phyloP scores from a whole-genome alignment of 805 yeast genomes.

The Wickerhamomyces ciferrii region DNA sequence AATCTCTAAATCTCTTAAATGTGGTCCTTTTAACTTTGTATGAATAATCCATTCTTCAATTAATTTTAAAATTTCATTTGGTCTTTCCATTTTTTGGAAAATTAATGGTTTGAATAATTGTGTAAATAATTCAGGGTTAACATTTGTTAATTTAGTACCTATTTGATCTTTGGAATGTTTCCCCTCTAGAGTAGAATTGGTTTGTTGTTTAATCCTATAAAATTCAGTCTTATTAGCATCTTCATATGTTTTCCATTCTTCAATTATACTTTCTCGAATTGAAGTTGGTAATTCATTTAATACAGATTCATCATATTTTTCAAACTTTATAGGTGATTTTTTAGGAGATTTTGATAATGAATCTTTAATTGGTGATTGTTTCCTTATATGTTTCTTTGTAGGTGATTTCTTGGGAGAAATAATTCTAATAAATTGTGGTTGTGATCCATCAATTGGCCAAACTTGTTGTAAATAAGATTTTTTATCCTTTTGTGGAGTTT shows the following conservation, averaged over 20 bases:
- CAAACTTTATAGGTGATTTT: conserved; percentile 2
- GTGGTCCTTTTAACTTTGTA: conserved; percentile 32
- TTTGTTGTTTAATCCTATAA: no score
- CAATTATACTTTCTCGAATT: conserved; percentile 10
- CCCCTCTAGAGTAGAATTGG: no score
- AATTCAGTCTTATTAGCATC: conserved; percentile 7
- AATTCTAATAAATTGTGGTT: conserved; percentile 13
- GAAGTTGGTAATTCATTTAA: conserved; percentile 20
- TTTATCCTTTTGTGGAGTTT: conserved; percentile 15
- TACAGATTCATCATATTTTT: conserved; percentile 14
- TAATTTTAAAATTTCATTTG: conserved; percentile 28
- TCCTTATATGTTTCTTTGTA: conserved; percentile 9
- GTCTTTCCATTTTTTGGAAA: conserved; percentile 28
- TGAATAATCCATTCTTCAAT: conserved; percentile 32
- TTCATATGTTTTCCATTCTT: conserved; percentile 16
- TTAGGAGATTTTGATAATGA: conserved; percentile 1
- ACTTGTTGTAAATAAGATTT: conserved; percentile 18
- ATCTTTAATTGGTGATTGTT: conserved; percentile 9
- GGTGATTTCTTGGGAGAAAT: conserved; percentile 7
- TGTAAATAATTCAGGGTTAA: conserved; percentile 11
- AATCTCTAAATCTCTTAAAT: conserved; percentile 30
- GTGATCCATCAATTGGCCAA: conserved; percentile 6
- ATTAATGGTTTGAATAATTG: conserved; percentile 4
- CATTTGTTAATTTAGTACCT: not conserved
- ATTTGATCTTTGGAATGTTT: not conserved